Evolutionary conservation across 2,329 filamentous ascomycete species (phyloP), one percentile per base, ranked within the genome.

Genomic region (Scolecobasidium constrictum): DNA sequence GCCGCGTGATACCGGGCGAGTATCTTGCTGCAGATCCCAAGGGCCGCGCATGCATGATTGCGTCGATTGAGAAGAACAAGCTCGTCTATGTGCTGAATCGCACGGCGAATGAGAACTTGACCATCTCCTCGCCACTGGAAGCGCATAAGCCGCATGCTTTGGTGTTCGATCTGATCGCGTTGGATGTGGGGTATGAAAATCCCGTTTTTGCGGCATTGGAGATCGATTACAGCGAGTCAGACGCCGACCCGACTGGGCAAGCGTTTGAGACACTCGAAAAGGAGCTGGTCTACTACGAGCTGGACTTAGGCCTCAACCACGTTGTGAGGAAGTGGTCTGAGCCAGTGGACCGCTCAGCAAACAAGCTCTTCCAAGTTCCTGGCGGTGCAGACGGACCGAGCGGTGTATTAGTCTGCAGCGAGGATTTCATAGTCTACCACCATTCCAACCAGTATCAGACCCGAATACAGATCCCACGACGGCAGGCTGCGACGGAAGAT

Each of bases 11-110:
- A 35, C 92, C 93, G 2, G 92, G 93, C 47, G 87, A 99, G 62
- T 98, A 95, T 57, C 75, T 99, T 20, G 92, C 90, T 5, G 86
- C 86, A 41, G 92, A 99, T 56, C 92, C 92, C 20, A 94, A 94
- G 63, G 92, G 92, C 44, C 79, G 92, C 67, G 93, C 93, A 43
- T 94, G 90, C 58, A 73, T 99, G 58, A 85, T 96, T 48, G 87
- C 92, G 7, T 90, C 88, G 4, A 75, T 90, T 43, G 93, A 99
- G 67, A 98, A 98, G 75, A 98, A 96, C 69, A 98, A 98, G 69
- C 82, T 99, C 44, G 92, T 98, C 52, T 99, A 98, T 65, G 90
- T 98, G 55, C 73, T 98, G 52, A 96, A 96, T 63, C 82, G 93
- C 50, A 94, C 94, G 65, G 77, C 87, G 3, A 86, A 96, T 63